Evolutionary conservation across 2,329 filamentous ascomycete species (phyloP).

Genomic region (Aureobasidium lini): DNA sequence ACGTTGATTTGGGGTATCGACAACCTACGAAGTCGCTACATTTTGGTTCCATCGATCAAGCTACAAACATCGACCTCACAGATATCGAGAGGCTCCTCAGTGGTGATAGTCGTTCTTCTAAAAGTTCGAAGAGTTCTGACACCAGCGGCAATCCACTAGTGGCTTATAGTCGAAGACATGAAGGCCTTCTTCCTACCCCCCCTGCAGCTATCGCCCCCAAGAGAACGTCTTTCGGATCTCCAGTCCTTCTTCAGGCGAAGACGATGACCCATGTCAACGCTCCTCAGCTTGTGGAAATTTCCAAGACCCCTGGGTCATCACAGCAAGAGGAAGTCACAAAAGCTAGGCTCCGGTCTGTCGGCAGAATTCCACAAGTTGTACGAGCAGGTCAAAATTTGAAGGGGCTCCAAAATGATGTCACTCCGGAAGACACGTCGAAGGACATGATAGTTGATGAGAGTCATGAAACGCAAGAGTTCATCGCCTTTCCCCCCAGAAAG

Average conservation of each 20-base stretch:
- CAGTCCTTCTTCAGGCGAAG: slow-evolving; percentile 21
- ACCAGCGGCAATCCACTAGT: slow-evolving; percentile 6
- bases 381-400: slow-evolving; percentile 25
- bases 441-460: neutral
- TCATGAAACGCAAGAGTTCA: slow-evolving; percentile 45
- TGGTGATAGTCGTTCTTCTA: neutral
- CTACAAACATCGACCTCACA: neutral
- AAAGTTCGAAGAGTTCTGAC: neutral
- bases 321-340: slow-evolving; percentile 8
- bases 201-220: slow-evolving; percentile 16
- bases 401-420: too few species aligned
- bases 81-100: neutral
- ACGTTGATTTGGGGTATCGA: neutral
- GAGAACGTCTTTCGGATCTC: slow-evolving; percentile 21
- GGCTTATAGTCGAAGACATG: slow-evolving; percentile 22
- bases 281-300: slow-evolving; percentile 19
- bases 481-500: slow-evolving; percentile 66
- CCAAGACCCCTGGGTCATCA: slow-evolving; percentile 7
- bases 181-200: slow-evolving; percentile 23
- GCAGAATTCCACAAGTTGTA: slow-evolving; percentile 76
- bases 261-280: slow-evolving; percentile 17
- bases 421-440: neutral
- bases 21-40: neutral
- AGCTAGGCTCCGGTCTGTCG: slow-evolving; percentile 64
- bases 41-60: neutral